phyloP scores from a whole-genome alignment of 495 filamentous ascomycete species.

The Halenospora varia region DNA sequence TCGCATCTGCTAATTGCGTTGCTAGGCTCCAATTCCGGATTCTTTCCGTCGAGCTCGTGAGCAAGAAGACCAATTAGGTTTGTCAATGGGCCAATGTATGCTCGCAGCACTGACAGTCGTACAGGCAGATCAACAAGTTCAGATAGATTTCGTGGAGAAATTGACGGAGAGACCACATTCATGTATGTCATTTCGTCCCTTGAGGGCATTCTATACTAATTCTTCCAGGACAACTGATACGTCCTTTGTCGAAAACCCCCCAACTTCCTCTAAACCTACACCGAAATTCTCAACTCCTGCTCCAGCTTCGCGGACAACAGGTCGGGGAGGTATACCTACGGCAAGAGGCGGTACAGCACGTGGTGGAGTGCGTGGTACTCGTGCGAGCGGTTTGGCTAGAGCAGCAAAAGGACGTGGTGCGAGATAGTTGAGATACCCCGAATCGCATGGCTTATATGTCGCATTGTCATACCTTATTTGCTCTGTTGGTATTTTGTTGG shows the following conservation, averaged over 20 bases:
- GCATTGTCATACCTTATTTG: too few relatives aligned
- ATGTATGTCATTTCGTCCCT: slow-evolving; percentile 53
- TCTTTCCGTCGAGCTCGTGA: slow-evolving; percentile 24
- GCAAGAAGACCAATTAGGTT: slow-evolving; percentile 20
- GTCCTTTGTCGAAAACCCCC: slow-evolving; percentile 87
- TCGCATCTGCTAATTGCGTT: slow-evolving; percentile 6
- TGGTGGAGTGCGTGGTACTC: slow-evolving; percentile 32
- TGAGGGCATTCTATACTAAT: slow-evolving; percentile 20
- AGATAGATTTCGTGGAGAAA: slow-evolving; percentile 25
- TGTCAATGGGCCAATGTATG: not conserved
- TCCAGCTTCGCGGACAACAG: slow-evolving; percentile 25
- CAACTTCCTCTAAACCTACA: slow-evolving; percentile 62
- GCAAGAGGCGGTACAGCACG: slow-evolving; percentile 24
- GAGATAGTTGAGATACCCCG: slow-evolving; percentile 24
- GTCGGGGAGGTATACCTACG: slow-evolving; percentile 13
- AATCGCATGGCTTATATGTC: too few relatives aligned
- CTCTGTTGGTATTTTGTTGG: too few relatives aligned
- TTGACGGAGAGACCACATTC: slow-evolving; percentile 77
- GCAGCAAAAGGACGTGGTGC: slow-evolving; percentile 34
- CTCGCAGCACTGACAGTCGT: slow-evolving; percentile 1
- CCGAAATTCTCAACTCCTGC: slow-evolving; percentile 59
- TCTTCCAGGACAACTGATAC: slow-evolving; percentile 81
- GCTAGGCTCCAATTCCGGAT: slow-evolving; percentile 26
- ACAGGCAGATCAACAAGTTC: slow-evolving; percentile 22
- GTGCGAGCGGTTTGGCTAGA: slow-evolving; percentile 43